Evolutionary conservation across 2,329 filamentous ascomycete genomes (phyloP), one percentile per base, ranked within the genome.

Genomic region (Claviceps capensis): DNA sequence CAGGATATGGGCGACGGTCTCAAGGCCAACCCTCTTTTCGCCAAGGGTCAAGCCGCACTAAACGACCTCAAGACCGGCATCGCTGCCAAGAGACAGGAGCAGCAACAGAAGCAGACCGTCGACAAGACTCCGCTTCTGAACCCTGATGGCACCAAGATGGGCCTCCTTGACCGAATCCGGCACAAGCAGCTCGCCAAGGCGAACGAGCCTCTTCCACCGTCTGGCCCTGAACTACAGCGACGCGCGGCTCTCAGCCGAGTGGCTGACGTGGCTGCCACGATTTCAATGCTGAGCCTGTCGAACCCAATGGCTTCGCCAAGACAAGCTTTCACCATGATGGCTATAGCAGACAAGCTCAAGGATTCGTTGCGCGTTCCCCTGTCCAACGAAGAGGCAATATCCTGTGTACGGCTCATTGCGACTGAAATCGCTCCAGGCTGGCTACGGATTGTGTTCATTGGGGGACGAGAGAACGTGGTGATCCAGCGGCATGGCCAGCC

Each of bases 131-230:
- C 65, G 0, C 58, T 66, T 52, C 57, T 68, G 40, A 75, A 74
- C 54, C 55, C 69, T 1, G 71, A 72, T 48, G 73, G 69, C 44
- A 65, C 67, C 46, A 73, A 82, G 68, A 81, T 85, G 70, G 80
- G 79, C 50, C 78, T 94, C 23, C 74, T 93, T 53, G 86, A 90
- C 64, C 83, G 86, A 48, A 78, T 94, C 56, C 82, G 85, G 56
- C 73, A 77, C 51, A 91, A 91, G 70, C 79, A 86, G 58, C 66
- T 75, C 58, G 72, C 77, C 63, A 76, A 76, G 58, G 65, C 71
- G 8, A 71, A 68, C 48, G 86, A 82, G 62, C 65, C 74, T 4
- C 65, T 75, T 0, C 80, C 83, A 0, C 70, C 84, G 1, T 73
- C 81, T 1, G 61, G 74, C 0, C 72, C 76, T 0, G 74, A 82